A percentile compares a stretch with the other conserved stretches of the same genome.
Evolutionary conservation across 148 eudicot species (phyloP).

Genomic region (Drosera capensis): DNA sequence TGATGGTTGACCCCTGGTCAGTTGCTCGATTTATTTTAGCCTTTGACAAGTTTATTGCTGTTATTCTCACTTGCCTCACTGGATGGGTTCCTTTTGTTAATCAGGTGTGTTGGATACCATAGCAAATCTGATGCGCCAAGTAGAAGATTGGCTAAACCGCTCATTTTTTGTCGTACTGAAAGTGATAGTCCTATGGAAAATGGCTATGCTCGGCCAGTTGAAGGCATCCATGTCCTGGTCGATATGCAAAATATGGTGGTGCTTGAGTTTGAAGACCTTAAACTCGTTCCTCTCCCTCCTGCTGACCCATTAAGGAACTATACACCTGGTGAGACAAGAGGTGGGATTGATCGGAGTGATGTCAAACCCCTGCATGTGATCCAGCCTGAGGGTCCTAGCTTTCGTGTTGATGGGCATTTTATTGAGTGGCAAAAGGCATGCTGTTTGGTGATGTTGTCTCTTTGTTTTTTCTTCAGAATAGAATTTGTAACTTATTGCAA

Average conservation of each 20-base stretch:
- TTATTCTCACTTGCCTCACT: no score
- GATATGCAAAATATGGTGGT: constrained; percentile 97
- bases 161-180: constrained; percentile 87
- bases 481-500: background rate
- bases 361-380: constrained; percentile 68
- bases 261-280: constrained; percentile 90
- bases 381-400: constrained; percentile 99
- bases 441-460: background rate
- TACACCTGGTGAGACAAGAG: constrained; percentile 89
- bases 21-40: constrained; percentile 9
- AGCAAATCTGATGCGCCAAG: constrained; percentile 84
- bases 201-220: constrained; percentile 99
- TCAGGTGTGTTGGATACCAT: constrained; percentile 91
- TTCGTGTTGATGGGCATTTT: constrained; percentile 79
- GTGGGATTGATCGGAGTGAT: constrained; percentile 96
- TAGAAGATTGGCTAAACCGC: constrained; percentile 90
- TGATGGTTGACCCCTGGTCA: constrained; percentile 95
- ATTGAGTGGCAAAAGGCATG: constrained; percentile 99
- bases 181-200: constrained; percentile 99
- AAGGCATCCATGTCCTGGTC: constrained; percentile 86
- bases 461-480: background rate
- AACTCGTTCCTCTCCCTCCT: constrained; percentile 87
- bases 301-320: constrained; percentile 97
- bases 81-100: background rate
- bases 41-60: background rate